Conservation (phyloP, 768 basidiomycete species). For the Pleurotus ostreatus region DNA sequence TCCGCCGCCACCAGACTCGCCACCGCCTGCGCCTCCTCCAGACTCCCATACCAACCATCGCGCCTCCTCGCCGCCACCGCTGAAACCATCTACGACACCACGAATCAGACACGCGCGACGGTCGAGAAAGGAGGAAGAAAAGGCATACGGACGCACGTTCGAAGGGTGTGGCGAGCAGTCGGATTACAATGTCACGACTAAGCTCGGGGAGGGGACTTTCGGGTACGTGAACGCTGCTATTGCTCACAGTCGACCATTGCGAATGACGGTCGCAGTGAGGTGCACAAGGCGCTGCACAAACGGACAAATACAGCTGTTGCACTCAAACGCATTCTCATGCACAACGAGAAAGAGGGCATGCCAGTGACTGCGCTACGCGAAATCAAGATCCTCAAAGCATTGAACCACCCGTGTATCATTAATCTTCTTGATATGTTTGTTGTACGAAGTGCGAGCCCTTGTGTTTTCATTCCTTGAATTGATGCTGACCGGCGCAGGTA, state of each 20-base stretch:
- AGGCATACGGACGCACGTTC: constrained; percentile 65
- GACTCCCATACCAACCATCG: constrained; percentile 27
- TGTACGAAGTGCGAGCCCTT: constrained; percentile 53
- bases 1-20: constrained; percentile 20
- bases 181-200: constrained; percentile 79
- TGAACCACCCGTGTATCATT: constrained; percentile 84
- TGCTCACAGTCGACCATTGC: constrained; percentile 9
- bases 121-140: constrained; percentile 59
- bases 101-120: constrained; percentile 39
- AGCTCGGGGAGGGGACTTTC: constrained; percentile 96
- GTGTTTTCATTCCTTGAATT: background rate
- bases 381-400: constrained; percentile 91
- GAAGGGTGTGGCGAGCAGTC: constrained; percentile 64
- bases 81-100: constrained; percentile 31
- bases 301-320: constrained; percentile 66
- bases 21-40: constrained; percentile 34
- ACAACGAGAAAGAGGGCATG: constrained; percentile 96
- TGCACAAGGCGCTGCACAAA: constrained; percentile 80
- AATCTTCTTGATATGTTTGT: constrained; percentile 92
- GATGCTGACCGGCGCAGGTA: constrained; percentile 37
- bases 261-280: constrained; percentile 53
- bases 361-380: constrained; percentile 95
- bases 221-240: constrained; percentile 54
- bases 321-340: constrained; percentile 92
- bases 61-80: constrained; percentile 18